phyloP scores from a whole-genome alignment of 257 asterid genomes.

The Datura wrightii region DNA sequence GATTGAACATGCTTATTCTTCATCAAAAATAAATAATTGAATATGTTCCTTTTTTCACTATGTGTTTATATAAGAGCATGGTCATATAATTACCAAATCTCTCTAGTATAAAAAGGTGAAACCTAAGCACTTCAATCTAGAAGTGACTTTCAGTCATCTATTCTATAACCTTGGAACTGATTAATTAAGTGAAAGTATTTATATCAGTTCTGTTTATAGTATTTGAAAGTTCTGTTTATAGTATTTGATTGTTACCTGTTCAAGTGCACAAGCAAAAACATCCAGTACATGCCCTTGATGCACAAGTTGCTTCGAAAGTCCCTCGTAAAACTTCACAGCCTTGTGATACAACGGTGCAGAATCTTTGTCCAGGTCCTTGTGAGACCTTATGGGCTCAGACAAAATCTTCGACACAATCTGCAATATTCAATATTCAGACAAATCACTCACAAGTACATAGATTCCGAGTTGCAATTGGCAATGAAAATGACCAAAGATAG shows the following conservation, averaged over 20 bases:
- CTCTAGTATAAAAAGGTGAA: background rate
- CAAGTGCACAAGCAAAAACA: slow-evolving; percentile 94
- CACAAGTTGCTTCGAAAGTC: slow-evolving; percentile 89
- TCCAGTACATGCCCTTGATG: slow-evolving; percentile 98
- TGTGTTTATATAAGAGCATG: slow-evolving; percentile 20
- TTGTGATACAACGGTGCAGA: slow-evolving; percentile 88
- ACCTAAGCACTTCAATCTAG: slow-evolving; percentile 14
- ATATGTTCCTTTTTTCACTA: background rate
- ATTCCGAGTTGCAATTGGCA: background rate
- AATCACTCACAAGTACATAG: slow-evolving; percentile 17
- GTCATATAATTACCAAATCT: slow-evolving; percentile 11
- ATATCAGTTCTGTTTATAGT: background rate
- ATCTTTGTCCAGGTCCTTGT: slow-evolving; percentile 98
- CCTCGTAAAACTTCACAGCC: slow-evolving; percentile 90
- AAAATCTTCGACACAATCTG: slow-evolving; percentile 89
- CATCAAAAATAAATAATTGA: no score
- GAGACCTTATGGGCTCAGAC: slow-evolving; percentile 95
- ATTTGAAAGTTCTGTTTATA: background rate
- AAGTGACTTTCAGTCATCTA: slow-evolving; percentile 5
- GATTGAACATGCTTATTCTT: background rate
- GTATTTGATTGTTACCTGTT: slow-evolving; percentile 64
- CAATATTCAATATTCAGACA: slow-evolving; percentile 28
- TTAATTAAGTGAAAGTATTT: background rate
- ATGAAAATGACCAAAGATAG: background rate
- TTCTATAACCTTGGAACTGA: background rate